Evolutionary conservation across 805 yeast species (phyloP).

Genomic region (Blastobotrys robertii): DNA sequence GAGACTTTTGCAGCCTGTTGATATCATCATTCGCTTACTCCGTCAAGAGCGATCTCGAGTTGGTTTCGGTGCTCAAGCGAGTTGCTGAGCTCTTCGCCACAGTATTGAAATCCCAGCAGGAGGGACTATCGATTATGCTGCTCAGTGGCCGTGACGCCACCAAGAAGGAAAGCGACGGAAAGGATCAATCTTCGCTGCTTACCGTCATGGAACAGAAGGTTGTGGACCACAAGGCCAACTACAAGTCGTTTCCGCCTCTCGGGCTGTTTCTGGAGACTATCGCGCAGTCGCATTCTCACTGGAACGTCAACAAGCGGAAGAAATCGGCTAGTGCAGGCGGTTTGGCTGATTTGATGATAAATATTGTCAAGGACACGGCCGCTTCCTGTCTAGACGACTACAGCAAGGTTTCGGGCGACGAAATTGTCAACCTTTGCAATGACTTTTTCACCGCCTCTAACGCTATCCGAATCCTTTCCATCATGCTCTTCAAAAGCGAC

Average conservation of each 20-base stretch:
- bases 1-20: constrained; percentile 50
- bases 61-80: constrained; percentile 11
- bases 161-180: constrained; percentile 5
- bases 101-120: constrained; percentile 26
- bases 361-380: constrained; percentile 1
- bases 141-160: constrained; percentile 26
- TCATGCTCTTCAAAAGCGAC: constrained; percentile 43
- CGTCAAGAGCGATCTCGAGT: constrained; percentile 37
- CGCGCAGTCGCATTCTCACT: constrained; percentile 63
- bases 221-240: constrained; percentile 1
- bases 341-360: constrained; percentile 4
- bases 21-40: constrained; percentile 52
- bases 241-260: too few species aligned
- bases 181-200: constrained; percentile 16
- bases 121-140: constrained; percentile 30
- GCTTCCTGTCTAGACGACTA: constrained; percentile 3
- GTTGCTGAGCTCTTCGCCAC: constrained; percentile 22
- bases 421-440: constrained; percentile 14
- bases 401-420: constrained; percentile 3
- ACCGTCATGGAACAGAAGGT: constrained; percentile 20
- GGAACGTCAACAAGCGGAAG: constrained; percentile 53
- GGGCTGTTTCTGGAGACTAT: constrained; percentile 51
- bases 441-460: constrained; percentile 40
- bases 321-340: constrained; percentile 10
- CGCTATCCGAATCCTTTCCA: constrained; percentile 66